Evolutionary conservation across 2,329 filamentous ascomycete genomes (phyloP).

Genomic region (Fusarium floridanum): DNA sequence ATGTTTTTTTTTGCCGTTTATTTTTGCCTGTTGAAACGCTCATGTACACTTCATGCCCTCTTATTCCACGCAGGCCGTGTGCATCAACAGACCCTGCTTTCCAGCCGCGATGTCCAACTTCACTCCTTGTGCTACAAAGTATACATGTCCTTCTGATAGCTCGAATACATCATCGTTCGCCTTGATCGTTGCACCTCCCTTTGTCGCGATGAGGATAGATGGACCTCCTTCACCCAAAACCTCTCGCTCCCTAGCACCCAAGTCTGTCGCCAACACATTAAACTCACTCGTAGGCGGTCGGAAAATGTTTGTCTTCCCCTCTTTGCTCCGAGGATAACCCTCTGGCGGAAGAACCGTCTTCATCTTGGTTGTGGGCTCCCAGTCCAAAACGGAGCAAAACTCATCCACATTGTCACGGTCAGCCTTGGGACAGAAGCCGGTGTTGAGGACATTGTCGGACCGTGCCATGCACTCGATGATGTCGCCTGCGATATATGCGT

Average conservation of each 20-base stretch:
- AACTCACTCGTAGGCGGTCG: slow-evolving; percentile 79
- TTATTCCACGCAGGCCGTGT: slow-evolving; percentile 39
- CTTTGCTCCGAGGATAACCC: slow-evolving; percentile 63
- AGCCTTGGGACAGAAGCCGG: slow-evolving; percentile 77
- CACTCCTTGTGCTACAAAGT: slow-evolving; percentile 43
- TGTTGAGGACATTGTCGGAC: slow-evolving; percentile 80
- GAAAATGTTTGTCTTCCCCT: slow-evolving; percentile 74
- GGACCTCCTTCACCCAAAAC: slow-evolving; percentile 44
- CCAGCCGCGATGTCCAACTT: slow-evolving; percentile 38
- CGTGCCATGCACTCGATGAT: slow-evolving; percentile 86
- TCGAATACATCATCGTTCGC: slow-evolving; percentile 39
- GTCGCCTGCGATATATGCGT: slow-evolving; percentile 79
- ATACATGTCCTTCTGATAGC: slow-evolving; percentile 42
- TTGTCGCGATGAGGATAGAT: slow-evolving; percentile 41
- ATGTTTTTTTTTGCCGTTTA: slow-evolving; percentile 8
- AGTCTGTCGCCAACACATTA: slow-evolving; percentile 71
- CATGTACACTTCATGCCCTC: not conserved
- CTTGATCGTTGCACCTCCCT: slow-evolving; percentile 36
- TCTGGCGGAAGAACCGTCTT: slow-evolving; percentile 68
- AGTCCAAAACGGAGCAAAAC: slow-evolving; percentile 74
- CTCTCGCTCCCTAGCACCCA: slow-evolving; percentile 71
- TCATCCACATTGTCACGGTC: slow-evolving; percentile 74
- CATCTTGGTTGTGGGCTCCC: slow-evolving; percentile 69
- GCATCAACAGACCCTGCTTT: slow-evolving; percentile 35
- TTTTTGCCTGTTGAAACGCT: not conserved